Base-by-base conservation (phyloP, 371 early-diverging fungal genomes). In the Sporodiniella umbellata region DNA sequence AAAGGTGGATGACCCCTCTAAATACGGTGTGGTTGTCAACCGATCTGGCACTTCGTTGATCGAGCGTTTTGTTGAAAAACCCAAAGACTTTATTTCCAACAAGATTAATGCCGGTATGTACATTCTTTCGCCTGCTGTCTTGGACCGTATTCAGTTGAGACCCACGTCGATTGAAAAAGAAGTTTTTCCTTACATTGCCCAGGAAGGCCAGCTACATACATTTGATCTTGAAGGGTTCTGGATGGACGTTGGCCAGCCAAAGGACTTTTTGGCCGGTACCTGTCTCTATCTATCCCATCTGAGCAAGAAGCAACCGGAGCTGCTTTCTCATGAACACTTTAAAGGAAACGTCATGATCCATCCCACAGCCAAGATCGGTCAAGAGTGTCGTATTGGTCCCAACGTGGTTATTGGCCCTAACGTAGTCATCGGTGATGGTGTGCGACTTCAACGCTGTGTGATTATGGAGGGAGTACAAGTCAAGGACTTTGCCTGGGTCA, bases 231-330 rank as follows among this genome's bases (percentile, higher is more conserved):
- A 95, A 44, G 98, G 99, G 47, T 99, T 92, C 86, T 99, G 99
- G 99, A 96, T 96, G 96, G 99, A 99, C 69, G 98, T 99, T 39
- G 99, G 99, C 26, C 99, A 99, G 76, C 99, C 99, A 58, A 93
- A 91, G 66, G 99, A 99, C 72, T 99, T 94, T 72, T 76, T 99
- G 60, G 89, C 88, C 6, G 99, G 98, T 33, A 95, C 95, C 23
- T 89, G 90, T 55, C 82, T 99, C 54, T 99, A 95, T 66, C 81
- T 99, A 46, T 66, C 87, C 25, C 87, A 90, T 56, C 57, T 94
- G 48, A 73, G 85, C 62, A 85, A 92, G 74, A 80, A 78, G 58
- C 58, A 70, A 23, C 92, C 94, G 23, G 74, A 84, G 33, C 60
- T 68, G 26, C 77, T 95, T 43, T 84, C 84, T 26, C 68, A 79